Base-by-base conservation (phyloP, 2,329 filamentous ascomycete species). In the Huntiella omanensis region DNA sequence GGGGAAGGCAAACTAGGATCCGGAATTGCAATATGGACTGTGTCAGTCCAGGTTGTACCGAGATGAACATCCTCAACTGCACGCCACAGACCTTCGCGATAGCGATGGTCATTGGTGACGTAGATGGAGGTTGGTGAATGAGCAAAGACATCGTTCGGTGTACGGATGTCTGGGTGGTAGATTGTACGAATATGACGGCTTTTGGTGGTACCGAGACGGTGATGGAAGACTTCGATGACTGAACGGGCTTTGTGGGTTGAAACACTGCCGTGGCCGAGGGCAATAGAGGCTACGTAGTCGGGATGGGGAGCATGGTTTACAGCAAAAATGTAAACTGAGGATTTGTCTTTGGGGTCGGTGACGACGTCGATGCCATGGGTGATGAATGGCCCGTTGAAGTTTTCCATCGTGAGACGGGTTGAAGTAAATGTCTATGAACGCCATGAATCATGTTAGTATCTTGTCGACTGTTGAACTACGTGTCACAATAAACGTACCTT, bases 351-450 rank as follows among this genome's bases (percentile, higher is more conserved):
- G 0, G 64, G 65, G 50, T 76, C 71, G 3, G 61, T 55, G n/a
- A 74, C 63, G 5, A 79, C 62, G 49, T 75, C 72, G 50, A 79
- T 73, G 1, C 75, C 75, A 51, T 79, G 75, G 0, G 74, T 74
- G 4, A 70, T 54, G 43, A 77, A 75, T 0, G 71, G 62, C 0
- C 64, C 63, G 1, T 64, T 49, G 51, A 77, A 78, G 45, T 67
- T 64, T 5, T 66, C 59, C 12, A 77, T 64, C 0, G 54, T 51
- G 3, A 79, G 60, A 16, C 65, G 62, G 39, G 58, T 62, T 1
- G 64, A 63, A 41, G 60, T 62, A 52, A 65, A 55, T 2, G 64
- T 71, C 67, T 72, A 12, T 41, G 4, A 22, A 37, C 33, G n/a
- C 33, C 12, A 15, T 33, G 22, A 28, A 28, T 10, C 17, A 15